Conservation (phyloP, 2,329 filamentous ascomycete genomes). For the Aspergillus melleus region DNA sequence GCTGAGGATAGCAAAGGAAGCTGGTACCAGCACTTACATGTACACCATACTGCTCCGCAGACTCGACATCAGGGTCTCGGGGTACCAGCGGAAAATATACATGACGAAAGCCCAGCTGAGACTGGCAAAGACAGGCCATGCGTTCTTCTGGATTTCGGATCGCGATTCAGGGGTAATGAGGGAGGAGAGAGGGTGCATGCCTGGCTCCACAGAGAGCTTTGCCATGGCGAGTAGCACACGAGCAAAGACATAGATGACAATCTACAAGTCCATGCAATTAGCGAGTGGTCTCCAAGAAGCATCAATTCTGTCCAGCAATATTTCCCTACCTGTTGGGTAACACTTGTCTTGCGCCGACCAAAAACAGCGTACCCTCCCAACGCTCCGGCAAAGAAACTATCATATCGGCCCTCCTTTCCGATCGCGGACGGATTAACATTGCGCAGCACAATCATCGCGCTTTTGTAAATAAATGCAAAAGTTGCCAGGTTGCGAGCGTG, state of each 20-base stretch:
- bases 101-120: conserved; percentile 92
- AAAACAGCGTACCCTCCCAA: conserved; percentile 93
- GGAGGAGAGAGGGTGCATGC: conserved; percentile 41
- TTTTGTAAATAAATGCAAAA: conserved; percentile 90
- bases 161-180: conserved; percentile 48
- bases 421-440: conserved; percentile 47
- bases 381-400: conserved; percentile 83
- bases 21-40: conserved; percentile 64
- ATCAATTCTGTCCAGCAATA: not conserved
- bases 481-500: conserved; percentile 90
- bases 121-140: conserved; percentile 91
- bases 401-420: conserved; percentile 68
- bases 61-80: conserved; percentile 86
- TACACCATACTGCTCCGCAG: conserved; percentile 95
- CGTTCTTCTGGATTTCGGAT: conserved; percentile 62
- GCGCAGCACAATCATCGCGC: conserved; percentile 72
- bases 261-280: conserved; percentile 51
- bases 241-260: conserved; percentile 96
- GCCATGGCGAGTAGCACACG: conserved; percentile 83
- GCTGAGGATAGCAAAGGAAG: conserved; percentile 1
- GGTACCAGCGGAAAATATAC: conserved; percentile 91
- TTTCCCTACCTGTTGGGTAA: conserved; percentile 68
- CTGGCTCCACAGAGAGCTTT: conserved; percentile 73
- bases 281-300: not conserved
- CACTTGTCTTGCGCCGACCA: conserved; percentile 73